These are phyloP conservation scores for Forsythia viridissima DNA, from an alignment of 257 asterid genomes.

Conservation along the genomic window DNA sequence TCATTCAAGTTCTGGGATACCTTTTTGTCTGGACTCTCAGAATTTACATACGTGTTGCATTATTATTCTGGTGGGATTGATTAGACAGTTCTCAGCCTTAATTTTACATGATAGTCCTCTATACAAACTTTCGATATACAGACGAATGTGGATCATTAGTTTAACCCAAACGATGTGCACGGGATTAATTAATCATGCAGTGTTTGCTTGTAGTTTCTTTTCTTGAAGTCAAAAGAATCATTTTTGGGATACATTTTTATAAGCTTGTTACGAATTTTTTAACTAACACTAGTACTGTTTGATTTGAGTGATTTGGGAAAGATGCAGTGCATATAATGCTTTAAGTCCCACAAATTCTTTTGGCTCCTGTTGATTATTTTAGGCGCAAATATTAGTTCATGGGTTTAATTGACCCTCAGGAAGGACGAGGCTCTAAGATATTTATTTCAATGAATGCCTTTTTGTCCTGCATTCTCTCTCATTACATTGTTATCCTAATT, in stretches of 20 bases:
- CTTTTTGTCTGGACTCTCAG: background rate
- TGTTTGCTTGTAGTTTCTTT: background rate
- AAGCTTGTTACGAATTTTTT: background rate
- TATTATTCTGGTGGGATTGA: slow-evolving; percentile 1
- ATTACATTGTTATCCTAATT: background rate
- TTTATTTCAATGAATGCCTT: background rate
- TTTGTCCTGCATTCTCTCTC: background rate
- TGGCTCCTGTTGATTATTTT: background rate
- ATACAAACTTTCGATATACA: background rate
- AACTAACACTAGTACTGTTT: background rate
- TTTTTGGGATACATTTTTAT: background rate
- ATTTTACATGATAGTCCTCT: background rate
- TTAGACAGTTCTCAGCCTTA: slow-evolving; percentile 8
- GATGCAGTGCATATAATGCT: background rate
- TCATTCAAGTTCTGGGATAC: background rate
- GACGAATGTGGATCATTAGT: background rate
- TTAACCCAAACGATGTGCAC: background rate
- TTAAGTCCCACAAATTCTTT: background rate
- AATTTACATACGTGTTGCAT: background rate
- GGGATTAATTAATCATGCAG: background rate
- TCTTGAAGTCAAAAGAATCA: background rate
- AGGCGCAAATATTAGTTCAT: background rate
- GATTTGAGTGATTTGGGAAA: background rate
- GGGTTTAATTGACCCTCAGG: slow-evolving; percentile 9
- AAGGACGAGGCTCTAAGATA: background rate